Evolutionary conservation across 345 rosid genomes (phyloP).

Genomic region (Noccaea caerulescens): DNA sequence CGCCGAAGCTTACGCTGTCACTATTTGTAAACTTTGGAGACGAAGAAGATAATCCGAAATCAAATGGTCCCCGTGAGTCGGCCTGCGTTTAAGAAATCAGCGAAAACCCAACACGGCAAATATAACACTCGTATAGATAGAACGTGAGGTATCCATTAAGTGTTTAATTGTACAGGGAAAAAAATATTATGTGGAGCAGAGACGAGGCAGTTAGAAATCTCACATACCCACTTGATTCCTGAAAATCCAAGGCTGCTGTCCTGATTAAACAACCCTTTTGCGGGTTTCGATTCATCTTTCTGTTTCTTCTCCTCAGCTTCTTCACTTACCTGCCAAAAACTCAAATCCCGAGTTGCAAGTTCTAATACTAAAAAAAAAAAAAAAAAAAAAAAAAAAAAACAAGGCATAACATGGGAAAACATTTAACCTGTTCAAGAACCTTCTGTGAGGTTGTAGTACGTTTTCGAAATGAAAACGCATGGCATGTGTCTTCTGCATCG

Average conservation of each 20-base stretch:
- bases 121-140: neutral
- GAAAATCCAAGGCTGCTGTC: slow-evolving; percentile 92
- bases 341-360: slow-evolving; percentile 19
- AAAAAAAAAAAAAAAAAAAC: too few species aligned
- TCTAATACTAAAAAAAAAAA: too few species aligned
- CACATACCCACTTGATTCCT: slow-evolving; percentile 86
- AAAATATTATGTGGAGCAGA: neutral
- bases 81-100: slow-evolving; percentile 55
- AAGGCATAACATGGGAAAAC: neutral
- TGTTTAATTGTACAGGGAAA: neutral
- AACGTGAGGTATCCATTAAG: neutral
- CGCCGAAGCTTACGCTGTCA: slow-evolving; percentile 51
- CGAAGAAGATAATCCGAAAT: slow-evolving; percentile 68
- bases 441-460: slow-evolving; percentile 32
- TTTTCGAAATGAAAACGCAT: slow-evolving; percentile 67
- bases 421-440: slow-evolving; percentile 38
- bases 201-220: neutral
- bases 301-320: slow-evolving; percentile 46
- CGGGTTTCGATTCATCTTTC: slow-evolving; percentile 48
- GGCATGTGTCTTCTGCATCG: slow-evolving; percentile 95
- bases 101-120: neutral
- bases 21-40: slow-evolving; percentile 49
- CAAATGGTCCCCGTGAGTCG: slow-evolving; percentile 84
- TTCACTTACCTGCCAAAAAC: slow-evolving; percentile 48
- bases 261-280: slow-evolving; percentile 51